phyloP scores from a whole-genome alignment of 352 stramenopile species.

The Pythium aphanidermatum region DNA sequence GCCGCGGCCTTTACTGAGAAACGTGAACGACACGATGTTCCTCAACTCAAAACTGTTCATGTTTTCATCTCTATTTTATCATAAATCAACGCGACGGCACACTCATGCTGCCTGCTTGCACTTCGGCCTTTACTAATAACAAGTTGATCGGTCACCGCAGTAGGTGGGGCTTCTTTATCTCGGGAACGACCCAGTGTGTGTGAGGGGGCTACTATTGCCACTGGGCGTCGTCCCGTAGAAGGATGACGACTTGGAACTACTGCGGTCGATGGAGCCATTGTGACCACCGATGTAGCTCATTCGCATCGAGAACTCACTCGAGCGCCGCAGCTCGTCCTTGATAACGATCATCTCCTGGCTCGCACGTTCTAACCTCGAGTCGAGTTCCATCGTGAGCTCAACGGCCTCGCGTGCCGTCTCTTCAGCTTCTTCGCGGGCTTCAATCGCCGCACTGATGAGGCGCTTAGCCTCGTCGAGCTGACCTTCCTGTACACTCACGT shows the following conservation, averaged over 20 bases:
- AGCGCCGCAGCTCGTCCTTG: conserved; percentile 23
- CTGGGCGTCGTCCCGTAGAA: no score
- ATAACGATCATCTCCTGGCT: conserved; percentile 37
- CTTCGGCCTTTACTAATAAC: not conserved
- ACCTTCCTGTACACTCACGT: conserved; percentile 60
- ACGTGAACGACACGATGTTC: no score
- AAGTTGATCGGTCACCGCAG: no score
- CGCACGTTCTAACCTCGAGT: conserved; percentile 63
- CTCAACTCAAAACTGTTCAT: no score
- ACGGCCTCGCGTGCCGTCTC: conserved; percentile 65
- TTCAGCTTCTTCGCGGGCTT: conserved; percentile 72
- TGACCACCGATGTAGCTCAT: conserved; percentile 6
- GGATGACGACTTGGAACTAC: no score
- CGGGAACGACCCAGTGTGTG: no score
- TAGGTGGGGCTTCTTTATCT: no score
- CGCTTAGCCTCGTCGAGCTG: conserved; percentile 71
- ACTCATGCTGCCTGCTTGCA: no score
- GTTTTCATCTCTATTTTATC: not conserved
- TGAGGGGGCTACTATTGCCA: no score
- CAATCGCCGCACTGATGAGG: conserved; percentile 68
- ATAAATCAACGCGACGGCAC: conserved; percentile 3
- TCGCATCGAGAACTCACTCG: conserved; percentile 17
- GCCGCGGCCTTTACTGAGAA: conserved; percentile 10
- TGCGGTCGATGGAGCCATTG: conserved; percentile 4
- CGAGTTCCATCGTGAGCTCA: conserved; percentile 59